phyloP scores from a whole-genome alignment of 2,329 filamentous ascomycete species.

The Hymenoscyphus occultus region DNA sequence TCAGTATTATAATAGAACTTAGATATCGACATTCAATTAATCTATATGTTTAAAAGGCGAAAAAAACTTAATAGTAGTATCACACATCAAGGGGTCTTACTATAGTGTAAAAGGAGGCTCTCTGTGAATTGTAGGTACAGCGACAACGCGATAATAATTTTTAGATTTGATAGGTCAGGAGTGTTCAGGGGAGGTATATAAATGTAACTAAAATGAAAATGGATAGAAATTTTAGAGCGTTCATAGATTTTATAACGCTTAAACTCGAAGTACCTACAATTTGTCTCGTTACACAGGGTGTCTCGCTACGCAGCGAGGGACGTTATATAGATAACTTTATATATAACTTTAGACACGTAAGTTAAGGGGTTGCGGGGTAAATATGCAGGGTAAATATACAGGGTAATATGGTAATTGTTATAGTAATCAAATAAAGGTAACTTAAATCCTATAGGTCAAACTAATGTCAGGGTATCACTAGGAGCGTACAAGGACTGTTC shows the following conservation, averaged over 20 bases:
- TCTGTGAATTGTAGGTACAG: no score
- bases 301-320: conserved; percentile 16
- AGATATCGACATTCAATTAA: conserved; percentile 4
- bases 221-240: conserved; percentile 1
- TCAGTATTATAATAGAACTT: conserved; percentile 5
- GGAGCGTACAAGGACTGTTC: no score
- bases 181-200: not conserved
- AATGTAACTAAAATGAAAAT: not conserved
- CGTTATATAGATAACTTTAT: no score
- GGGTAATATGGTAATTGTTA: no score
- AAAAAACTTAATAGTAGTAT: conserved; percentile 8
- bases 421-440: no score
- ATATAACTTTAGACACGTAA: no score
- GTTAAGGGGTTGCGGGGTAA: no score
- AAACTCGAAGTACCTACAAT: conserved; percentile 1
- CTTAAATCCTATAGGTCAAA: no score
- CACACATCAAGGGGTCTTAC: conserved; percentile 2
- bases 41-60: conserved; percentile 6
- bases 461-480: no score
- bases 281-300: not conserved
- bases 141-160: no score
- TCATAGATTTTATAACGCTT: conserved; percentile 2
- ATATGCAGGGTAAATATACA: no score
- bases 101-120: not conserved
- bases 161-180: no score